These are phyloP conservation scores for Catunica adiposa DNA, from an alignment of 2,329 filamentous ascomycete species.

Conservation along the genomic window DNA sequence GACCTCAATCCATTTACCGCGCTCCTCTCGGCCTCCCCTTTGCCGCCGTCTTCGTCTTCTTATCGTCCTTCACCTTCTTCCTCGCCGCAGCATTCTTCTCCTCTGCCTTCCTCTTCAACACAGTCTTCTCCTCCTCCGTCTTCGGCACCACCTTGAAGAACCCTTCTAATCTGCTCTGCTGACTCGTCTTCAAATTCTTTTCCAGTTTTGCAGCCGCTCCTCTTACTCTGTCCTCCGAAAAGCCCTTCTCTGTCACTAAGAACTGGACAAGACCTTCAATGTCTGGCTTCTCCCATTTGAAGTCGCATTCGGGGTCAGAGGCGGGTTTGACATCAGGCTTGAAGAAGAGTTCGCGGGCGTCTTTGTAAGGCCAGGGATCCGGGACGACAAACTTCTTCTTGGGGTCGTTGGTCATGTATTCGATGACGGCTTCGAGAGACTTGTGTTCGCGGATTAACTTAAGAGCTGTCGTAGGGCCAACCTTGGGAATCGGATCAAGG, in stretches of 20 bases:
- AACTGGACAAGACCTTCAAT: constrained; percentile 79
- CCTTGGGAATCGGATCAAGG: constrained; percentile 85
- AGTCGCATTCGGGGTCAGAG: constrained; percentile 76
- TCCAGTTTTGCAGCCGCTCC: constrained; percentile 59
- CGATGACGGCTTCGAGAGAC: constrained; percentile 71
- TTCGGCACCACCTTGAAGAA: constrained; percentile 93
- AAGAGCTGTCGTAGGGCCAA: constrained; percentile 80
- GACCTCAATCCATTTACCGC: constrained; percentile 19
- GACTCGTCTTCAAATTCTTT: constrained; percentile 81
- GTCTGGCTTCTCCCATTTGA: constrained; percentile 94
- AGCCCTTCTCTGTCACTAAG: constrained; percentile 85
- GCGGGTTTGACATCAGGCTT: constrained; percentile 74
- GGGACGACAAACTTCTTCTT: constrained; percentile 72
- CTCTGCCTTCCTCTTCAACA: constrained; percentile 81
- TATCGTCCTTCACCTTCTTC: constrained; percentile 87
- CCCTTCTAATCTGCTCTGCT: constrained; percentile 81
- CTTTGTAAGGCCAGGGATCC: constrained; percentile 91
- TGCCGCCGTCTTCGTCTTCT: constrained; percentile 83
- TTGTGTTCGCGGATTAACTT: constrained; percentile 90
- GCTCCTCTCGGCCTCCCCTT: constrained; percentile 72
- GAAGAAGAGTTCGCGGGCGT: constrained; percentile 83
- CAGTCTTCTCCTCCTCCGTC: constrained; percentile 70
- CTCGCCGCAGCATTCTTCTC: constrained; percentile 84
- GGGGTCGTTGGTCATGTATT: constrained; percentile 56
- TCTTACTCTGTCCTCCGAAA: constrained; percentile 86